phyloP scores from a whole-genome alignment of 148 eudicot species.

The Pharnaceum exiguum region DNA sequence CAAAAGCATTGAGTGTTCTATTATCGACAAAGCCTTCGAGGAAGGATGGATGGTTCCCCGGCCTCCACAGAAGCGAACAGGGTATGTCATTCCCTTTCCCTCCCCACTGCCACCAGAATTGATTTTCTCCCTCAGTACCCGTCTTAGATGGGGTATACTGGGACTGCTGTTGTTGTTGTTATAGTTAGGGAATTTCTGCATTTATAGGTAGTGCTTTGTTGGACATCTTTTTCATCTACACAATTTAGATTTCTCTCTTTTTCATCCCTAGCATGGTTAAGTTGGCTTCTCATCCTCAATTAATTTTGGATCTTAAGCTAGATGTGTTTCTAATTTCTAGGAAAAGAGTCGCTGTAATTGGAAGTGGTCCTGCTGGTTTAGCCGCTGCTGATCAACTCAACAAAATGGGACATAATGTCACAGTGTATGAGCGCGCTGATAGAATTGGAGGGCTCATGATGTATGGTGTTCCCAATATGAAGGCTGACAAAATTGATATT shows the following conservation, averaged over 20 bases:
- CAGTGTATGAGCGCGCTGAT: slow-evolving; percentile 93
- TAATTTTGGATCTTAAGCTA: slow-evolving; percentile 9
- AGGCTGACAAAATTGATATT: slow-evolving; percentile 79
- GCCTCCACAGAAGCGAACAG: slow-evolving; percentile 83
- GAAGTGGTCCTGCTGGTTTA: slow-evolving; percentile 97
- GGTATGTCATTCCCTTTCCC: slow-evolving; percentile 36
- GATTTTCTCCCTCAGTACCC: not conserved
- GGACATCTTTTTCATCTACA: no score
- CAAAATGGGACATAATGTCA: slow-evolving; percentile 83
- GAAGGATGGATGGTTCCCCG: slow-evolving; percentile 99
- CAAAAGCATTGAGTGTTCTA: slow-evolving; percentile 89
- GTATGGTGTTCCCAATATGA: slow-evolving; percentile 99
- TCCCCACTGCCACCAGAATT: not conserved
- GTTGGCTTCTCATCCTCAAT: no score
- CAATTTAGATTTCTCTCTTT: not conserved
- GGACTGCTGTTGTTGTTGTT: no score
- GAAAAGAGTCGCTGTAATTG: slow-evolving; percentile 75
- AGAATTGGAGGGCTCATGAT: slow-evolving; percentile 98
- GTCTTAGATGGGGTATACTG: no score
- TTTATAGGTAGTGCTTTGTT: no score
- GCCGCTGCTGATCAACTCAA: slow-evolving; percentile 98
- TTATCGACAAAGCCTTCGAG: slow-evolving; percentile 94
- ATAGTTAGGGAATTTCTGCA: no score
- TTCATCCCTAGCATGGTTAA: not conserved
- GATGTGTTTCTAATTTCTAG: slow-evolving; percentile 31